Evolutionary conservation across 1,139 yeast species (phyloP), one percentile per base, ranked within the genome.

Genomic region (Yamadazyma membranifaciens): DNA sequence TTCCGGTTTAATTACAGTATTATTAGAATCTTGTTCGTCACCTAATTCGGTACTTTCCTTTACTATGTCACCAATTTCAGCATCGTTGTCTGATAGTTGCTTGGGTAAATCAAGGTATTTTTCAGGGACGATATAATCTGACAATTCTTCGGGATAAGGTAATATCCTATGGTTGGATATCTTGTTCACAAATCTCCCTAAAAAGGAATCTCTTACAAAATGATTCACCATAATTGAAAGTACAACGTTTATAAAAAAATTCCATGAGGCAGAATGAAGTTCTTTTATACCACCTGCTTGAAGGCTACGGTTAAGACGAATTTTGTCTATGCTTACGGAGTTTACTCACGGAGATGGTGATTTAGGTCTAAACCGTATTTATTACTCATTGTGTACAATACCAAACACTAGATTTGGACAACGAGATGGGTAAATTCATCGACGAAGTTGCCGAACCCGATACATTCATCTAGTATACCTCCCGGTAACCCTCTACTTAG

Each of bases 61-160:
- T 37, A 40, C 45, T 20, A 28, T 20, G 30, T 38, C 33, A 9
- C 34, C 28, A 11, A 16, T 26, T n/a, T 33, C 36, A 9, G 20
- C 31, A 11, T 25, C 28, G 12, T 10, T 25, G 2, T 33, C 40
- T 9, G 33, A 31, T 3, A 12, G 17, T 9, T 30, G 31, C 15
- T 36, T 37, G n/a, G 39, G 30, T 12, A 26, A 37, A 13, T 36
- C 37, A 20, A 54, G 51, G 41, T 67, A 68, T 37, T 59, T 65
- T 9, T 59, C 67, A 1, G 71, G 70, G 2, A 64, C 45, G 0
- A 63, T 55, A 43, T 63, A 68, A 28, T 51, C 67, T 3, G 57
- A 48, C 1, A 41, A 37, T 27, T 68, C 73, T 46, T 68, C 74
- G 25, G 56, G 52, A 40, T 65, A 59, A 2, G 40, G 45, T 39